Conservation (phyloP, 2,329 filamentous ascomycete species). For the Fusarium transvaalense region DNA sequence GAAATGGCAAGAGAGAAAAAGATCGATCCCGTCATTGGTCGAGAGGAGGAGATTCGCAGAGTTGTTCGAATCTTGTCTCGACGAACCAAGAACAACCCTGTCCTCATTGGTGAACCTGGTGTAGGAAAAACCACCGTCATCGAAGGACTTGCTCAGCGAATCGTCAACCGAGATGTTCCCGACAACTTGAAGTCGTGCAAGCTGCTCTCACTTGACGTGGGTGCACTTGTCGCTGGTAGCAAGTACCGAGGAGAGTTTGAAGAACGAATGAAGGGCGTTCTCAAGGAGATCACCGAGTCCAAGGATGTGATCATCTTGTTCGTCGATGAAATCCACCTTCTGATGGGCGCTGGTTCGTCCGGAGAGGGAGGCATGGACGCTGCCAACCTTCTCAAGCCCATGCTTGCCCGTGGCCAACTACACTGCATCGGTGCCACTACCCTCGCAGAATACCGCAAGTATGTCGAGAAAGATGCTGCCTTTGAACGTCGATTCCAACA, state of each 20-base stretch:
- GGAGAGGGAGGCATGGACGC: constrained; percentile 99
- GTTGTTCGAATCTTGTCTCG: constrained; percentile 92
- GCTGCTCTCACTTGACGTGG: constrained; percentile 93
- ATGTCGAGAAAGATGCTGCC: constrained; percentile 98
- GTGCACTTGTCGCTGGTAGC: constrained; percentile 93
- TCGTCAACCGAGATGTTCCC: constrained; percentile 96
- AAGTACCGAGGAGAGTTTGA: constrained; percentile 99
- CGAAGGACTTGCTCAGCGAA: constrained; percentile 93
- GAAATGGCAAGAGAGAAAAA: constrained; percentile 96
- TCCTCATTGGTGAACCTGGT: constrained; percentile 97
- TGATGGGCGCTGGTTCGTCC: constrained; percentile 96
- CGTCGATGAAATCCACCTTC: constrained; percentile 97
- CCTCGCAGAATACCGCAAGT: constrained; percentile 94
- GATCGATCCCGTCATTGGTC: constrained; percentile 95
- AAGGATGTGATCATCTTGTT: constrained; percentile 98
- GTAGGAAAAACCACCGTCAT: constrained; percentile 99
- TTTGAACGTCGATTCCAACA: constrained; percentile 99
- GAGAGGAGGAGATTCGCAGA: constrained; percentile 94
- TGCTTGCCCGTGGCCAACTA: constrained; percentile 95
- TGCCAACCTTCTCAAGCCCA: constrained; percentile 96
- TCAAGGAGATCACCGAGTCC: constrained; percentile 95
- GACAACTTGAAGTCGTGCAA: constrained; percentile 95
- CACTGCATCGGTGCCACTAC: constrained; percentile 99
- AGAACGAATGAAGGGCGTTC: constrained; percentile 98
- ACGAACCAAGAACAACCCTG: constrained; percentile 98